Conservation (phyloP, 805 yeast genomes). For the Candida fluviatilis region DNA sequence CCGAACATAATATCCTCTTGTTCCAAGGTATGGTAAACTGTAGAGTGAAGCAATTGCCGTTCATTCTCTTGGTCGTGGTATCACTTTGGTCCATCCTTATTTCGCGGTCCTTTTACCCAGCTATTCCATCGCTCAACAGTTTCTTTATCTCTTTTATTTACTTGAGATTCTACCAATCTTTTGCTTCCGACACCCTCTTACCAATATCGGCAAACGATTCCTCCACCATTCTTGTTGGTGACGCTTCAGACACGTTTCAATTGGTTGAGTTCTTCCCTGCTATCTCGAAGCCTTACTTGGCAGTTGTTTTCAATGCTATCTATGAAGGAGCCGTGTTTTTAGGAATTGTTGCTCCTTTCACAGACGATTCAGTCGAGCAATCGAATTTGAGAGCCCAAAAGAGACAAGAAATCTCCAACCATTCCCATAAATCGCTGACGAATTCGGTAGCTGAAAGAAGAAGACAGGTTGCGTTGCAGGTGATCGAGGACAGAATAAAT, state of each 20-base stretch:
- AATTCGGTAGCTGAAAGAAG: constrained; percentile 66
- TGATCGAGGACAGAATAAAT: constrained; percentile 59
- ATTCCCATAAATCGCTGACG: constrained; percentile 34
- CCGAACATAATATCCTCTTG: constrained; percentile 50
- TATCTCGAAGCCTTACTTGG: constrained; percentile 45
- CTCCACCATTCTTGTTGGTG: constrained; percentile 53
- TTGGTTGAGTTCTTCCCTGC: constrained; percentile 83
- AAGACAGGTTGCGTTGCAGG: constrained; percentile 72
- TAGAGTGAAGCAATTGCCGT: constrained; percentile 63
- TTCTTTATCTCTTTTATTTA: constrained; percentile 73
- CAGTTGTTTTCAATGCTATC: constrained; percentile 42
- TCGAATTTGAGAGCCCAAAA: constrained; percentile 69
- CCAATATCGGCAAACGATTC: constrained; percentile 32
- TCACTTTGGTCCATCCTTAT: constrained; percentile 30
- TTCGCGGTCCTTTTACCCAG: constrained; percentile 41
- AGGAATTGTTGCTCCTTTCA: constrained; percentile 57
- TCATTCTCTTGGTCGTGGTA: constrained; percentile 33
- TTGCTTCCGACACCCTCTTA: constrained; percentile 50
- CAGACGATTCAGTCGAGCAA: constrained; percentile 65
- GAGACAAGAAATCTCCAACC: constrained; percentile 48
- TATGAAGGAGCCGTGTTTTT: constrained; percentile 37
- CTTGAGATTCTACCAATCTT: constrained; percentile 69
- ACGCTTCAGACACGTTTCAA: constrained; percentile 86
- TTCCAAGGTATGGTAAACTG: constrained; percentile 42
- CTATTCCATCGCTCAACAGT: constrained; percentile 51